Conservation (phyloP, 352 stramenopile genomes). For the Phytophthora uliginosa region DNA sequence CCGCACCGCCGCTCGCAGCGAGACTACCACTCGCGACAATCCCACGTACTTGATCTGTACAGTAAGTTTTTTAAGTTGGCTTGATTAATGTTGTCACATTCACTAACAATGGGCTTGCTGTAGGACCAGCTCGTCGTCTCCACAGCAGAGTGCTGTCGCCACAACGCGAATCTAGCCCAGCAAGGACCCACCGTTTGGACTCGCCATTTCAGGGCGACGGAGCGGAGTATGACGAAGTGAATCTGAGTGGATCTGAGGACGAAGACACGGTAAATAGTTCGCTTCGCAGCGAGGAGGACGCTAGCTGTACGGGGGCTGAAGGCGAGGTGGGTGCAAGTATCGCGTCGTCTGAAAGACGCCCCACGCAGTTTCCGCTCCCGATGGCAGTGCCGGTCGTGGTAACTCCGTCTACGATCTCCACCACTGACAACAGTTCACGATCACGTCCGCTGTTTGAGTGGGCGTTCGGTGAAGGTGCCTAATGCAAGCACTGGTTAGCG, state of each 20-base stretch:
- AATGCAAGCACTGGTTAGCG: neutral
- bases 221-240: conserved; percentile 6
- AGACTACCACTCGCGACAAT: neutral
- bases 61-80: neutral
- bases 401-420: neutral
- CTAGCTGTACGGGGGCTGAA: neutral
- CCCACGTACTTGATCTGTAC: too few species aligned
- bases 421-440: neutral
- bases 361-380: conserved; percentile 7
- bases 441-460: conserved; percentile 3
- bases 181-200: neutral
- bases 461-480: conserved; percentile 1
- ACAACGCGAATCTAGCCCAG: neutral
- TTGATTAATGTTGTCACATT: neutral
- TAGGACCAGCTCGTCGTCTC: neutral
- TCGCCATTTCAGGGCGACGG: neutral
- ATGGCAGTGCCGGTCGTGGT: conserved; percentile 14
- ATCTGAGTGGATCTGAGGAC: conserved; percentile 9
- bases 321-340: neutral
- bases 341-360: neutral
- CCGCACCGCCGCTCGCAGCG: neutral
- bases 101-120: neutral
- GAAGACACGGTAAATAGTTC: neutral
- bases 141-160: neutral
- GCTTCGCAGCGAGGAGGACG: neutral